These are phyloP conservation scores for Sodiomyces alkalinus DNA, from an alignment of 2,329 filamentous ascomycete species.

Conservation along the genomic window DNA sequence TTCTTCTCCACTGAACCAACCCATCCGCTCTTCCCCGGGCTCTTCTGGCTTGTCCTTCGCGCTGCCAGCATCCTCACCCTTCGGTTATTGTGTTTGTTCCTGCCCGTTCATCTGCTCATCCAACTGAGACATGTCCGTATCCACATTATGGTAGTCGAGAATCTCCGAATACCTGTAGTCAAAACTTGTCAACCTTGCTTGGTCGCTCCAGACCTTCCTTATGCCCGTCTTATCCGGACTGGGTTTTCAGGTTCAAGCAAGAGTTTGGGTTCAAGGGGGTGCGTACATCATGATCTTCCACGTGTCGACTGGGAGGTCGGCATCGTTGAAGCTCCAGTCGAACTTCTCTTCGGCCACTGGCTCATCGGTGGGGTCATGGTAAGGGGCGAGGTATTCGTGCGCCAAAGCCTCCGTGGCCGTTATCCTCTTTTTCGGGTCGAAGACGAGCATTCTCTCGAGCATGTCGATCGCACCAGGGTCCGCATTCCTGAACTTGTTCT, in stretches of 20 bases:
- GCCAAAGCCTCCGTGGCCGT: slow-evolving; percentile 73
- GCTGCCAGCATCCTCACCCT: neutral
- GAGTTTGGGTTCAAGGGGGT: neutral
- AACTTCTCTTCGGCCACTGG: slow-evolving; percentile 94
- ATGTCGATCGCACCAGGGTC: slow-evolving; percentile 77
- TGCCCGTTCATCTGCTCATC: slow-evolving; percentile 23
- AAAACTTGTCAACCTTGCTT: slow-evolving; percentile 1
- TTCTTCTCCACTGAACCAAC: neutral
- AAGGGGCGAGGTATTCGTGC: slow-evolving; percentile 88
- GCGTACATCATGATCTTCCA: slow-evolving; percentile 99
- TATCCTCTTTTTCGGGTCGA: slow-evolving; percentile 92
- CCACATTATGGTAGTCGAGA: slow-evolving; percentile 94
- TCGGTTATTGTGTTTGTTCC: slow-evolving; percentile 10
- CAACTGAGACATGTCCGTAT: slow-evolving; percentile 25
- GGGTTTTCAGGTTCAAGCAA: neutral
- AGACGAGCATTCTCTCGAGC: slow-evolving; percentile 92
- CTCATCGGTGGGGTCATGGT: slow-evolving; percentile 95
- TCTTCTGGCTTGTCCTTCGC: neutral
- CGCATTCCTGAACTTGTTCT: slow-evolving; percentile 87
- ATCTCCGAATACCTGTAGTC: slow-evolving; percentile 85
- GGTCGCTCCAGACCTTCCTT: too few relatives aligned
- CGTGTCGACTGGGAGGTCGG: slow-evolving; percentile 92
- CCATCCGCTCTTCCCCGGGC: neutral
- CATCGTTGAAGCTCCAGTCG: slow-evolving; percentile 99
- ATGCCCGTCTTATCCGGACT: too few relatives aligned